Conservation (phyloP, 345 rosid genomes). For the Lepidium africanum region DNA sequence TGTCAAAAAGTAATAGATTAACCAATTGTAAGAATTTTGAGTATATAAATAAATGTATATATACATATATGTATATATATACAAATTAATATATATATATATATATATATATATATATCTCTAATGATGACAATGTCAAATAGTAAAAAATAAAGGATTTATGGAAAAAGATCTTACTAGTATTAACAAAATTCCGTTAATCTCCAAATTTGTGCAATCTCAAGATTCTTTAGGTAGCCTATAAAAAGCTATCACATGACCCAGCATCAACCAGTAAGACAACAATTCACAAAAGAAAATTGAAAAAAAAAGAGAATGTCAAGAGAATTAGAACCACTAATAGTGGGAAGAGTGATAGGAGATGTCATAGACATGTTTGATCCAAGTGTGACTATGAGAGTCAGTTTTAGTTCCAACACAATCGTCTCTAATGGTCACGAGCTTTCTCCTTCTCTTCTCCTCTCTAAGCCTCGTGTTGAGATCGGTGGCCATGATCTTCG, state of each 20-base stretch:
- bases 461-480: constrained; percentile 54
- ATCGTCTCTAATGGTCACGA: constrained; percentile 71
- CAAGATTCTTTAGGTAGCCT: constrained; percentile 9
- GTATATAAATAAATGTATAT: too few relatives aligned
- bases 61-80: too few relatives aligned
- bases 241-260: constrained; percentile 11
- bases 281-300: background rate
- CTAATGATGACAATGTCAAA: too few relatives aligned
- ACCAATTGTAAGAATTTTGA: too few relatives aligned
- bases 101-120: too few relatives aligned
- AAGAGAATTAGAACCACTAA: constrained; percentile 48
- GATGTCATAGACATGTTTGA: constrained; percentile 66
- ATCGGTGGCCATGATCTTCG: constrained; percentile 76
- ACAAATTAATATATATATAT: too few relatives aligned
- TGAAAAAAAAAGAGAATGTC: constrained; percentile 26
- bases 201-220: background rate
- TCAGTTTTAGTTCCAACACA: constrained; percentile 53
- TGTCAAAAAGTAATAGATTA: too few relatives aligned
- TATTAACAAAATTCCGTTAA: background rate
- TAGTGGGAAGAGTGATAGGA: constrained; percentile 62
- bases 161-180: too few relatives aligned
- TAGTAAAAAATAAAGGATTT: too few relatives aligned
- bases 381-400: constrained; percentile 52
- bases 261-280: constrained; percentile 5
- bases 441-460: constrained; percentile 49